Evolutionary conservation across 164 flowering plant species (phyloP).

Genomic region (Santalum album): DNA sequence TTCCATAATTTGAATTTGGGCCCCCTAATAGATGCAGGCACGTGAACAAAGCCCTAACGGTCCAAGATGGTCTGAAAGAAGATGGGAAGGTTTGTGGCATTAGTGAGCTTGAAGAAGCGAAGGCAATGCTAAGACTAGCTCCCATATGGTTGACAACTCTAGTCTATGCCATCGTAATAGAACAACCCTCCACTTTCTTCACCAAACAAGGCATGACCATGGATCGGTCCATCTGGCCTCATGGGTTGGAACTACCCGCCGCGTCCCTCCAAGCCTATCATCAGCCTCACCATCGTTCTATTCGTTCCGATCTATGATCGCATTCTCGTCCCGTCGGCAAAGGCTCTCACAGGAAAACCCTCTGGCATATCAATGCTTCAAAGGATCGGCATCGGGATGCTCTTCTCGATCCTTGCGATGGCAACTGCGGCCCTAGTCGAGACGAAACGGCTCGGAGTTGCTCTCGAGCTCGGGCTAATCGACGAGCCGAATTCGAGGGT

Average conservation of each 20-base stretch:
- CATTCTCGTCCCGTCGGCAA: neutral
- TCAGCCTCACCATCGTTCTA: constrained; percentile 1
- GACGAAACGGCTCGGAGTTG: constrained; percentile 8
- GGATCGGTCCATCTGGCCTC: constrained; percentile 14
- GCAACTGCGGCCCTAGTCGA: constrained; percentile 12
- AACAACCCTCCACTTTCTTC: constrained; percentile 19
- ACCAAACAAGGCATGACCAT: constrained; percentile 16
- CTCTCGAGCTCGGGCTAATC: constrained; percentile 1
- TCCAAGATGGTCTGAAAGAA: neutral
- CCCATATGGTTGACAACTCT: constrained; percentile 21
- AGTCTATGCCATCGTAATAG: constrained; percentile 11
- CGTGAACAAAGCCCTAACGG: constrained; percentile 11
- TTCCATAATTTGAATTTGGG: neutral
- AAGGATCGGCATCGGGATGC: constrained; percentile 12
- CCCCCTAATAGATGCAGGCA: constrained; percentile 7
- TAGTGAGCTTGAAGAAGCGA: constrained; percentile 15
- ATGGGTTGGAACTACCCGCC: constrained; percentile 1
- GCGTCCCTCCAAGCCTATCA: neutral
- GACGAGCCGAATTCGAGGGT: constrained; percentile 2
- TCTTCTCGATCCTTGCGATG: constrained; percentile 5
- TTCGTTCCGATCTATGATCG: constrained; percentile 1
- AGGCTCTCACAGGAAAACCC: neutral
- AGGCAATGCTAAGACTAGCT: constrained; percentile 8
- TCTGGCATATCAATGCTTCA: constrained; percentile 4
- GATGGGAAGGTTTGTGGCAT: constrained; percentile 1